Percentiles rank a stretch among this genome's conserved stretches.
These are phyloP conservation scores for Microdochium trichocladiopsis DNA, from an alignment of 2,329 filamentous ascomycete species.

Conservation along the genomic window DNA sequence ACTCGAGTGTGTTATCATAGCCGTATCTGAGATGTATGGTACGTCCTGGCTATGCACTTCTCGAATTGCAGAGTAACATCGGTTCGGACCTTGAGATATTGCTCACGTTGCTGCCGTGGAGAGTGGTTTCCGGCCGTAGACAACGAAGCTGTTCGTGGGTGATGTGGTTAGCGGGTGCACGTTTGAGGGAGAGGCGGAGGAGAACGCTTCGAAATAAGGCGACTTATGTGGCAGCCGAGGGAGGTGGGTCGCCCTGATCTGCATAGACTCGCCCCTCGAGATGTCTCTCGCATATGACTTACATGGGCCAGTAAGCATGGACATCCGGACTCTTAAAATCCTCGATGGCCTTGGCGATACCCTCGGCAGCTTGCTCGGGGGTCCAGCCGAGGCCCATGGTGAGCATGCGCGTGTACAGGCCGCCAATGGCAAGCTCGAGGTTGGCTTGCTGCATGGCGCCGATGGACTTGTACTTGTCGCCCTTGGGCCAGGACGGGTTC, in stretches of 20 bases:
- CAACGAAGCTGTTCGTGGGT: constrained; percentile 1
- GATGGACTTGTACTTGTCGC: constrained; percentile 3
- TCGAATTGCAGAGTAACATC: no score
- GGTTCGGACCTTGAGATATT: no score
- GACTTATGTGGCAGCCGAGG: no score
- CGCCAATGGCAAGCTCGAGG: not conserved
- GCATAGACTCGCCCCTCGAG: no score
- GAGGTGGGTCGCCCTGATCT: no score
- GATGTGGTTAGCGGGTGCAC: constrained; percentile 1
- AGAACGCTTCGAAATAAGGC: no score
- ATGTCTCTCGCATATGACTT: no score
- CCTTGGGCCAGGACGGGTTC: constrained; percentile 2
- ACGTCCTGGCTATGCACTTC: no score
- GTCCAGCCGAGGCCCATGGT: constrained; percentile 1
- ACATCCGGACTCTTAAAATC: constrained; percentile 1
- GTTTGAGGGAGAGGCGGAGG: not conserved
- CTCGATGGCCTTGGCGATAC: not conserved
- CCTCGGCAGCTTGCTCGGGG: constrained; percentile 1
- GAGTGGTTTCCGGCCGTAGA: constrained; percentile 4
- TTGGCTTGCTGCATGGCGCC: constrained; percentile 4
- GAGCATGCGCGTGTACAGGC: constrained; percentile 2
- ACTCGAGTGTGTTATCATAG: no score
- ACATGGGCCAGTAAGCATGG: constrained; percentile 6
- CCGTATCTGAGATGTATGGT: no score
- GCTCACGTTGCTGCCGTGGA: not conserved